phyloP scores from a whole-genome alignment of 2,329 filamentous ascomycete genomes.

The Xylariales sp. region DNA sequence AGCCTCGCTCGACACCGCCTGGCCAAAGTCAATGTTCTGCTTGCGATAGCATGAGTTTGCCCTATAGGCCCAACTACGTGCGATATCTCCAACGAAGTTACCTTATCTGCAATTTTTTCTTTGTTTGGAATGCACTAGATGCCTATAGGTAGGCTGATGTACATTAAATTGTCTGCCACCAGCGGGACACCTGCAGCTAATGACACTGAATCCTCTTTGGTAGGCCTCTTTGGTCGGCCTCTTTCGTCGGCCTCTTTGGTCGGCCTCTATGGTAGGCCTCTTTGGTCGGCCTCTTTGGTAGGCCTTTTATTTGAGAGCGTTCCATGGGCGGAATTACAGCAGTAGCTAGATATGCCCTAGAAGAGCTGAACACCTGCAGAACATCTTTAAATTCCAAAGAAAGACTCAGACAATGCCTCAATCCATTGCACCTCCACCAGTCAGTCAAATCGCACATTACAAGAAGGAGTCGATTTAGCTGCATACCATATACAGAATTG shows the following conservation, averaged over 20 bases:
- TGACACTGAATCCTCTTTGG: neutral
- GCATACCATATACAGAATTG: neutral
- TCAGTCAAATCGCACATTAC: neutral
- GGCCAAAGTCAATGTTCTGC: constrained; percentile 2
- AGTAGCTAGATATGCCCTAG: neutral
- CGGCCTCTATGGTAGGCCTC: too few relatives aligned
- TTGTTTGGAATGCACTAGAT: neutral
- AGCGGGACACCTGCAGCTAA: neutral
- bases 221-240: neutral
- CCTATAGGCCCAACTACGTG: neutral
- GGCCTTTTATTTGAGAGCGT: neutral
- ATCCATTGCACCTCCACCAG: neutral
- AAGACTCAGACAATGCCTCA: neutral
- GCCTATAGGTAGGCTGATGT: neutral
- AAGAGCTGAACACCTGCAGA: neutral
- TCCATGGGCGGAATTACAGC: neutral
- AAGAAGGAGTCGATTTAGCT: neutral
- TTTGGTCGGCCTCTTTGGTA: neutral
- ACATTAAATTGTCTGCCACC: neutral
- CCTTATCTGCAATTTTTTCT: neutral
- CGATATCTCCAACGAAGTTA: neutral
- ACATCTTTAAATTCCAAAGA: neutral
- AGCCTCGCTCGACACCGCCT: neutral
- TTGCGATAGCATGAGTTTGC: neutral
- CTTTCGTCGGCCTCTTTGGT: too few relatives aligned